phyloP scores from a whole-genome alignment of 305 asterid genomes.

The Coffea humblotiana region DNA sequence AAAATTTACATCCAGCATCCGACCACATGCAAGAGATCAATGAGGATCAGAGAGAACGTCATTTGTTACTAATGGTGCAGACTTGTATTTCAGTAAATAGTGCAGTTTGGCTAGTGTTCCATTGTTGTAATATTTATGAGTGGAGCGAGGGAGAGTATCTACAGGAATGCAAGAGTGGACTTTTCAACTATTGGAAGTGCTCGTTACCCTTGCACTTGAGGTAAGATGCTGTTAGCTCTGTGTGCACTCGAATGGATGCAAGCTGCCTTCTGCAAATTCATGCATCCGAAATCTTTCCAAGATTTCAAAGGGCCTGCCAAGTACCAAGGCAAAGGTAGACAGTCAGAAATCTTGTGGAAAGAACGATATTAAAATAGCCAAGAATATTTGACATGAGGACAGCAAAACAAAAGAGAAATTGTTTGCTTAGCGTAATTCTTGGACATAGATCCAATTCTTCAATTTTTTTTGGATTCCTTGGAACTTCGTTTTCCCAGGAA shows the following conservation, averaged over 20 bases:
- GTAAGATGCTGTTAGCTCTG: constrained; percentile 53
- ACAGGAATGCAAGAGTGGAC: background rate
- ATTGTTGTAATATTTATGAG: background rate
- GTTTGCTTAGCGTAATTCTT: too few relatives aligned
- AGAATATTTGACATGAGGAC: background rate
- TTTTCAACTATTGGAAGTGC: background rate
- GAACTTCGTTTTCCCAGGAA: background rate
- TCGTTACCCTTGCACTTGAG: constrained; percentile 1
- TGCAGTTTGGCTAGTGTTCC: background rate
- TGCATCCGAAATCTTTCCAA: constrained; percentile 89
- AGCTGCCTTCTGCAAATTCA: constrained; percentile 82
- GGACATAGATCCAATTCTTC: too few relatives aligned
- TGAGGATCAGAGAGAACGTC: background rate
- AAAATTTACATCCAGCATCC: background rate
- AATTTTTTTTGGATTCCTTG: too few relatives aligned
- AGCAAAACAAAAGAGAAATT: background rate
- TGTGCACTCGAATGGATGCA: constrained; percentile 95
- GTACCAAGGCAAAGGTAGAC: background rate
- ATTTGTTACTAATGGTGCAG: background rate
- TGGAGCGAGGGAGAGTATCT: background rate
- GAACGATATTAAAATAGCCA: background rate
- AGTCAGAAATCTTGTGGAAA: background rate
- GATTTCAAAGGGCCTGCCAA: constrained; percentile 83
- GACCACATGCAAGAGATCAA: background rate
- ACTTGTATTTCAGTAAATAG: background rate